Conservation (phyloP, 2,329 filamentous ascomycete genomes). For the Penicillium sp. region DNA sequence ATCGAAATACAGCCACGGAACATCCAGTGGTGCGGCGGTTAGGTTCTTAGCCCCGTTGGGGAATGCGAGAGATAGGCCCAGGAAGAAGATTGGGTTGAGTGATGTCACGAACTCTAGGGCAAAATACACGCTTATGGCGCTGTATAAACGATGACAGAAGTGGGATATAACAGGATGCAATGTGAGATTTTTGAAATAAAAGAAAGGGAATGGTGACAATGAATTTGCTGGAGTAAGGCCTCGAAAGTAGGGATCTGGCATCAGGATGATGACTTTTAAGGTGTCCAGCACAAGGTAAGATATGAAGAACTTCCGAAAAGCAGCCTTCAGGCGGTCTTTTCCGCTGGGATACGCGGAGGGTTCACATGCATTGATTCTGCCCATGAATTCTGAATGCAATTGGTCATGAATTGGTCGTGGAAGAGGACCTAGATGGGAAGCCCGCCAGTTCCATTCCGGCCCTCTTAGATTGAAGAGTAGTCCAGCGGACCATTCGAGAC, state of each 20-base stretch:
- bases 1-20: slow-evolving; percentile 62
- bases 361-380: slow-evolving; percentile 15
- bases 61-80: slow-evolving; percentile 50
- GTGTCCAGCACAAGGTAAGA: slow-evolving; percentile 69
- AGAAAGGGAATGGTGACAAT: slow-evolving; percentile 47
- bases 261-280: slow-evolving; percentile 62
- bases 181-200: slow-evolving; percentile 34
- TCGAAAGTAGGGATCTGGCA: slow-evolving; percentile 76
- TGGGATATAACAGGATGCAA: slow-evolving; percentile 50
- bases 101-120: slow-evolving; percentile 63
- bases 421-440: slow-evolving; percentile 44
- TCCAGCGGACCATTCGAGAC: slow-evolving; percentile 58
- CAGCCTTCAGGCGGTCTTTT: slow-evolving; percentile 46
- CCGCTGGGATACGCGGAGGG: slow-evolving; percentile 42
- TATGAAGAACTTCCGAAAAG: slow-evolving; percentile 49
- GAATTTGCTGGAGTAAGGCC: slow-evolving; percentile 51
- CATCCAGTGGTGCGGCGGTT: slow-evolving; percentile 58
- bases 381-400: slow-evolving; percentile 16
- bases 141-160: slow-evolving; percentile 57
- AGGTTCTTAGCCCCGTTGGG: slow-evolving; percentile 56
- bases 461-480: slow-evolving; percentile 59
- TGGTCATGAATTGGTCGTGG: slow-evolving; percentile 29
- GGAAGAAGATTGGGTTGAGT: slow-evolving; percentile 60
- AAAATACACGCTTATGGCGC: slow-evolving; percentile 55
- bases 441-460: slow-evolving; percentile 60